Percentiles rank a stretch among this genome's conserved stretches.
Evolutionary conservation across 129 eudicot genomes (phyloP).

Genomic region (Helianthus annuus): DNA sequence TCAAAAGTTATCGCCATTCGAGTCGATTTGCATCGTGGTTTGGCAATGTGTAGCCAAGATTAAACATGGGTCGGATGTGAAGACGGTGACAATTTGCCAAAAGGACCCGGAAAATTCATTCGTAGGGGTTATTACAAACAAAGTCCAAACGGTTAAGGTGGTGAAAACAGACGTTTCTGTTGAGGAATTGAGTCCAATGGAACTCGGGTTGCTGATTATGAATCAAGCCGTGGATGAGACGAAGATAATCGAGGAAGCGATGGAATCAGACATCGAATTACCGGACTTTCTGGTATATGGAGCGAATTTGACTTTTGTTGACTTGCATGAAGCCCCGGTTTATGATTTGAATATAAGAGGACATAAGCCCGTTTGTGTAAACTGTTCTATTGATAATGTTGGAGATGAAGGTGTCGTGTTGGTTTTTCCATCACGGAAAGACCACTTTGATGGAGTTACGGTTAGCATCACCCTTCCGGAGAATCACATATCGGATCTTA

Average conservation of each 20-base stretch:
- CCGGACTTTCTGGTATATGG: conserved; percentile 62
- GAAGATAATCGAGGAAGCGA: conserved; percentile 41
- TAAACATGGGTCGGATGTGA: conserved; percentile 29
- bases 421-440: conserved; percentile 52
- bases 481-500: conserved; percentile 43
- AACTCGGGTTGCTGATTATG: conserved; percentile 46
- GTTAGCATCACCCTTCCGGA: conserved; percentile 54
- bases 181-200: conserved; percentile 32
- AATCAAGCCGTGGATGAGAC: conserved; percentile 44
- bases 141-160: conserved; percentile 51
- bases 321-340: conserved; percentile 41
- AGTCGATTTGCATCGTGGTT: conserved; percentile 53
- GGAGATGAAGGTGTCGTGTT: conserved; percentile 83
- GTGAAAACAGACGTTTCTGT: conserved; percentile 47
- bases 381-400: conserved; percentile 55
- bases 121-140: conserved; percentile 29
- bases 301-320: conserved; percentile 69
- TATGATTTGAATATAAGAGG: conserved; percentile 57
- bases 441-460: conserved; percentile 29
- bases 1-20: conserved; percentile 45
- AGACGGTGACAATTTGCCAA: conserved; percentile 55
- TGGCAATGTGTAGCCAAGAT: conserved; percentile 66
- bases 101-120: conserved; percentile 15
- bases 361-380: conserved; percentile 49
- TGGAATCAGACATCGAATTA: conserved; percentile 41